These are phyloP conservation scores for Collybiopsis confluens DNA, from an alignment of 768 basidiomycete genomes.

Conservation along the genomic window DNA sequence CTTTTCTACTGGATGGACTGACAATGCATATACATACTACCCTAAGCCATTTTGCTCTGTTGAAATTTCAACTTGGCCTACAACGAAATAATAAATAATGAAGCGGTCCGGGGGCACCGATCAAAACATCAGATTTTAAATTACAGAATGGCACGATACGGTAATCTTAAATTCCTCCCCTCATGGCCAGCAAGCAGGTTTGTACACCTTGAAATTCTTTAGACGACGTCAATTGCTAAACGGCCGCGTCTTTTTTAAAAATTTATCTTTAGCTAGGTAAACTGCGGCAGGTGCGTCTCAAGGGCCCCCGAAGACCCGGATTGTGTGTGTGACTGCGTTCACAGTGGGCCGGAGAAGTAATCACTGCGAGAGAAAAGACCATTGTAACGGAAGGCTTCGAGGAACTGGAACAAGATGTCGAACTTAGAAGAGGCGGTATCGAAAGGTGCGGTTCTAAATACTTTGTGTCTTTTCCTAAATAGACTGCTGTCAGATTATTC, in stretches of 20 bases:
- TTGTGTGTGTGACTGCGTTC: slow-evolving; percentile 21
- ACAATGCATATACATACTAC: too few species aligned
- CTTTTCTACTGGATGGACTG: too few species aligned
- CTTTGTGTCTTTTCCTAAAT: neutral
- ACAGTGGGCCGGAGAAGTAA: slow-evolving; percentile 88
- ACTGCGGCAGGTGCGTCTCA: slow-evolving; percentile 59
- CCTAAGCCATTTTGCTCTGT: too few species aligned
- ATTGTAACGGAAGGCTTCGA: slow-evolving; percentile 73
- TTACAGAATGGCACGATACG: too few species aligned
- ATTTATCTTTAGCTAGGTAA: slow-evolving; percentile 59
- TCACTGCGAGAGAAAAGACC: slow-evolving; percentile 80
- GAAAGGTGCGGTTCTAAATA: slow-evolving; percentile 49
- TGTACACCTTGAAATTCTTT: too few species aligned
- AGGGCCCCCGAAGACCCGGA: neutral
- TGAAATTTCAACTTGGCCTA: too few species aligned
- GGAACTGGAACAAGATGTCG: slow-evolving; percentile 81
- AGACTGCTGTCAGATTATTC: slow-evolving; percentile 47
- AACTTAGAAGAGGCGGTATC: slow-evolving; percentile 70
- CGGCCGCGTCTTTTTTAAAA: neutral
- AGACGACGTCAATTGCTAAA: too few species aligned
- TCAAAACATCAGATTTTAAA: too few species aligned
- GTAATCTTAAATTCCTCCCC: too few species aligned
- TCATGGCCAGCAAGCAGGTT: slow-evolving; percentile 69
- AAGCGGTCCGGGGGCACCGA: too few species aligned
- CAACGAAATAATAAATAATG: too few species aligned